Conservation (phyloP, 2,329 filamentous ascomycete species). For the Penicillium janthinellum region DNA sequence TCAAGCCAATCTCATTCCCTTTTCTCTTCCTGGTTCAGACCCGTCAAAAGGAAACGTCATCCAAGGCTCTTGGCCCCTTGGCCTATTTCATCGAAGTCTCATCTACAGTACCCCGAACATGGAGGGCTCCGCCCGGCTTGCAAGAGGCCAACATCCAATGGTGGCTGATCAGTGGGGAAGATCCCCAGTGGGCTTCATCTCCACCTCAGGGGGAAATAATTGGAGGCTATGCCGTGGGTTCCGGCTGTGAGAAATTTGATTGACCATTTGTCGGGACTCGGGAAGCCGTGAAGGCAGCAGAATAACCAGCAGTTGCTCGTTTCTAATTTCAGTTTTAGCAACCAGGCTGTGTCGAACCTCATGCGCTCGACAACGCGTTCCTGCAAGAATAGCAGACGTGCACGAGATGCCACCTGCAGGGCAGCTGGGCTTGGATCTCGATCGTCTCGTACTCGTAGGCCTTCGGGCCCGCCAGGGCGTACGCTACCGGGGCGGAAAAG, state of each 20-base stretch:
- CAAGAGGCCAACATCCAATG: background rate
- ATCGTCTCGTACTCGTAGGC: background rate
- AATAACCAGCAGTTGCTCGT: slow-evolving; percentile 1
- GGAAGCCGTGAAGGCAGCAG: slow-evolving; percentile 11
- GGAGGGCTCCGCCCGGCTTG: background rate
- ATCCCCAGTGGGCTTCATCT: slow-evolving; percentile 5
- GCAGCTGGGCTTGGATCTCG: slow-evolving; percentile 4
- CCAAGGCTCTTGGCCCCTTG: background rate
- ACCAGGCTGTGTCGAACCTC: slow-evolving; percentile 11
- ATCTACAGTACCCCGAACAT: background rate
- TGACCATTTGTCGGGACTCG: slow-evolving; percentile 1
- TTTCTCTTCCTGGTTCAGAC: background rate
- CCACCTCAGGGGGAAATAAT: slow-evolving; percentile 4
- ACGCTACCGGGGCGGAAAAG: background rate
- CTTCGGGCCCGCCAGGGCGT: background rate
- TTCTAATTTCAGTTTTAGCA: slow-evolving; percentile 6
- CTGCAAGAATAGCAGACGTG: slow-evolving; percentile 1
- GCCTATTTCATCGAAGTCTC: background rate
- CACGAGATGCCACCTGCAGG: background rate
- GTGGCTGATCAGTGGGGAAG: slow-evolving; percentile 13
- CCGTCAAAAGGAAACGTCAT: slow-evolving; percentile 7
- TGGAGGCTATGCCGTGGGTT: slow-evolving; percentile 6
- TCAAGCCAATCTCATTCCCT: background rate
- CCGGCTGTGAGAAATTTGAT: slow-evolving; percentile 2
- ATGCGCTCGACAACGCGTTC: background rate